Evolutionary conservation across 441 rosid genomes (phyloP).

Genomic region (Pelargonium fulgidum): DNA sequence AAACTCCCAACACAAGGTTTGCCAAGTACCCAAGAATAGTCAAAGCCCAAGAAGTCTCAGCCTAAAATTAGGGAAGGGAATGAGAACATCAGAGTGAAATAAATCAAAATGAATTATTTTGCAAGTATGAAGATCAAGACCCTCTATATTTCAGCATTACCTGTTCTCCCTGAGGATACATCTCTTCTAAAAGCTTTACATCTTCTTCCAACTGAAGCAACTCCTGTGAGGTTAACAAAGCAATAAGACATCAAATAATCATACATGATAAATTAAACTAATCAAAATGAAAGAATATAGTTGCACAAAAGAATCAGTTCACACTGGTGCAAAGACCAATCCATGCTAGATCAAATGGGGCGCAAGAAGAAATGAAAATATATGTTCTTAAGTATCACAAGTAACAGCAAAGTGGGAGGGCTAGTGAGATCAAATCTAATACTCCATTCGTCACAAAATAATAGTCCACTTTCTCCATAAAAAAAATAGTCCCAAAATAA

Average conservation of each 20-base stretch:
- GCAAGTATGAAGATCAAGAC: neutral
- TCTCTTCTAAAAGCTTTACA: slow-evolving; percentile 89
- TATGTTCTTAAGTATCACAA: neutral
- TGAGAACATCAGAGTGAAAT: slow-evolving; percentile 16
- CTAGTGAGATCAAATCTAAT: too few relatives aligned
- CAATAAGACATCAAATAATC: slow-evolving; percentile 15
- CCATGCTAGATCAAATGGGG: neutral
- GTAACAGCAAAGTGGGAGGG: neutral
- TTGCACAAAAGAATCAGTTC: neutral
- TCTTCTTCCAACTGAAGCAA: slow-evolving; percentile 91
- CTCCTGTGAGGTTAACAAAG: slow-evolving; percentile 49
- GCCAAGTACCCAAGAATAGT: slow-evolving; percentile 95
- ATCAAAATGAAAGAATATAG: neutral
- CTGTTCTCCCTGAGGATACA: slow-evolving; percentile 99
- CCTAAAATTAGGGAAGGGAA: slow-evolving; percentile 42
- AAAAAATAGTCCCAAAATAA: too few relatives aligned
- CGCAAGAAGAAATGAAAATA: neutral
- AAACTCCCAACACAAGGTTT: slow-evolving; percentile 74
- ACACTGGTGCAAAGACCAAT: neutral
- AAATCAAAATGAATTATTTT: slow-evolving; percentile 1
- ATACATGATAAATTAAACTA: neutral
- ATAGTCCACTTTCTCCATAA: too few relatives aligned
- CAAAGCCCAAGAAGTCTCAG: slow-evolving; percentile 96
- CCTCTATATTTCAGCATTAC: slow-evolving; percentile 28
- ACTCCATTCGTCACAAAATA: too few relatives aligned